Conservation (phyloP, 495 filamentous ascomycete species). For the Aspergillus sclerotioniger region DNA sequence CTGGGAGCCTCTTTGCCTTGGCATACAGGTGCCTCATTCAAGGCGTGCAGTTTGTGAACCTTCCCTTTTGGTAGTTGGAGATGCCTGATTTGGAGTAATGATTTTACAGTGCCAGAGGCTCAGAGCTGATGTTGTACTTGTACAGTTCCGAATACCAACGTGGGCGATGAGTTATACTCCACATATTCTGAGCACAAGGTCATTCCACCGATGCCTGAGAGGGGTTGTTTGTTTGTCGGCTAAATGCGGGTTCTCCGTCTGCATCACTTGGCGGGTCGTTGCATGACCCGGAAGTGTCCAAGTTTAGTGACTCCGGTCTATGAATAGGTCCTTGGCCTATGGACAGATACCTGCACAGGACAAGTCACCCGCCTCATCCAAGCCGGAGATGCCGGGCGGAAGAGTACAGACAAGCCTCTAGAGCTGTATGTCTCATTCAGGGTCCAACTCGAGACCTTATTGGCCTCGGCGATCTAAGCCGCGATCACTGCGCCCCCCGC, state of each 20-base stretch:
- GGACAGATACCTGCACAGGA: neutral
- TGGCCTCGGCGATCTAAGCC: neutral
- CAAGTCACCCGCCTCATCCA: neutral
- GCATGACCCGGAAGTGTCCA: neutral
- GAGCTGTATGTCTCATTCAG: constrained; percentile 2
- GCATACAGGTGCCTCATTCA: neutral
- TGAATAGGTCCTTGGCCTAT: neutral
- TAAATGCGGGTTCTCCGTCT: neutral
- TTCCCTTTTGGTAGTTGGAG: neutral
- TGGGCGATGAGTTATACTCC: neutral
- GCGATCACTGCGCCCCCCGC: constrained; percentile 3
- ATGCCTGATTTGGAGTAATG: neutral
- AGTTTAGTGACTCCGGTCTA: too few species aligned
- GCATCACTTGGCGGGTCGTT: neutral
- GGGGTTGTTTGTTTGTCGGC: neutral
- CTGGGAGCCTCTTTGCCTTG: neutral
- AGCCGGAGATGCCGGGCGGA: neutral
- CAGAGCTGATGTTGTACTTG: neutral
- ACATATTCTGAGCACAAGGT: neutral
- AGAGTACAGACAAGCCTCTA: neutral
- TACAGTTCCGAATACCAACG: neutral
- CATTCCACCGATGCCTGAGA: neutral
- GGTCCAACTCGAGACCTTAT: neutral
- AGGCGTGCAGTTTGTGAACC: neutral
- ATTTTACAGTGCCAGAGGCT: neutral